Base-by-base conservation (phyloP, 164 flowering plant genomes). In the Amborella trichopoda region DNA sequence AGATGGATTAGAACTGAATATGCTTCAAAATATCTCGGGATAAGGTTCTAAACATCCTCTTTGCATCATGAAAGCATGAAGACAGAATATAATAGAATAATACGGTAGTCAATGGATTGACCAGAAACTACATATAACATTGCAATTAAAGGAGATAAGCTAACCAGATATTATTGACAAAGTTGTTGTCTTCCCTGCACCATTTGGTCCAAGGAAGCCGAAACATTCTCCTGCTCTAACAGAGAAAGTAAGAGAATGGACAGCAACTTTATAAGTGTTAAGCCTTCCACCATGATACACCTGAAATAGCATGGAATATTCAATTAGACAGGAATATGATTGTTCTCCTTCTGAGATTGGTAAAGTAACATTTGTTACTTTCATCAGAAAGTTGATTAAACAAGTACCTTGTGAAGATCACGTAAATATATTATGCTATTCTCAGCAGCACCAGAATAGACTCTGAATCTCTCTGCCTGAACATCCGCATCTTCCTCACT, bases 131-230 rank as follows among this genome's bases (percentile, higher is more conserved):
- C n/a, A n/a, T n/a, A n/a, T n/a, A n/a, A n/a, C n/a, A n/a, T n/a
- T n/a, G n/a, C n/a, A n/a, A n/a, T n/a, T n/a, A n/a, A n/a, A n/a
- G n/a, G n/a, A n/a, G n/a, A n/a, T n/a, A n/a, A n/a, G n/a, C 10
- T 6, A 65, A 89, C 97, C 98, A 55, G 81, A 66, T 56, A 91
- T 57, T 96, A 91, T 87, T 43, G 96, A 87, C 36, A 91, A 60
- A 26, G 99, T 91, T 14, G 99, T 91, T n/a, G 99, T 87, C 63
- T 91, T 91, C 52, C 99, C 99, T 41, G 96, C 99, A 56, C 99
- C 96, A 78, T 87, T 91, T 48, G 96, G 83, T 66, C 99, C 99
- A 39, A 91, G 64, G 63, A 91, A 91, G 11, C 99, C 99, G 72
- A 91, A 91, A 60, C 99, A 91, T 64, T 91, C 99, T 66, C 99